Percentiles rank a stretch among this genome's conserved stretches.
Conservation (phyloP, 306 rosid species). For the Glycine soja region DNA sequence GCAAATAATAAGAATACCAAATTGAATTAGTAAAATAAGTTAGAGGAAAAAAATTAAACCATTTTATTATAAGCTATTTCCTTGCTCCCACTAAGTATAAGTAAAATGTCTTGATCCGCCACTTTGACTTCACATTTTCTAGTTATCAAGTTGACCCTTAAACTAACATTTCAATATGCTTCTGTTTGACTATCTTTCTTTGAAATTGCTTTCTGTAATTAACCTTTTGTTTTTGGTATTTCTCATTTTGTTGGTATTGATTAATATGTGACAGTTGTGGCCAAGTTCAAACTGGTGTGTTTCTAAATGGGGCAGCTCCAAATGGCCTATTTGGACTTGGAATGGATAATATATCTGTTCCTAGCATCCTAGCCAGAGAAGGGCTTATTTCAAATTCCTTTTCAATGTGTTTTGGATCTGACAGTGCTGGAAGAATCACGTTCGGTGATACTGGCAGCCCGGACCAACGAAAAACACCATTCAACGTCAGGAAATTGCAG, state of each 20-base stretch:
- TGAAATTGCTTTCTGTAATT: slow-evolving; percentile 11
- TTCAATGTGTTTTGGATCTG: slow-evolving; percentile 83
- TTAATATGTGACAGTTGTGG: slow-evolving; percentile 76
- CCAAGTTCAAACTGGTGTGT: slow-evolving; percentile 73
- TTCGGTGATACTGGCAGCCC: slow-evolving; percentile 81
- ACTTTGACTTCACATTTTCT: not conserved
- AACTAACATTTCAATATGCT: slow-evolving; percentile 10
- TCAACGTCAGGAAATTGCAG: slow-evolving; percentile 54
- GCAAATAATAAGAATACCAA: too few species aligned
- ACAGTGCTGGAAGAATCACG: slow-evolving; percentile 71
- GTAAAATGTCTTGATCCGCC: too few species aligned
- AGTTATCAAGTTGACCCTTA: slow-evolving; percentile 26
- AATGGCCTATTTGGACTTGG: slow-evolving; percentile 96
- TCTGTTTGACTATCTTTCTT: slow-evolving; percentile 32
- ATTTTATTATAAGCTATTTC: too few species aligned
- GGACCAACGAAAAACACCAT: slow-evolving; percentile 76
- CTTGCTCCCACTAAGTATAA: too few species aligned
- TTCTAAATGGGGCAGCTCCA: slow-evolving; percentile 76
- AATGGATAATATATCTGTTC: slow-evolving; percentile 69
- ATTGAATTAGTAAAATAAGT: too few species aligned
- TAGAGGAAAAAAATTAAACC: too few species aligned
- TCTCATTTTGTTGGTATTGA: slow-evolving; percentile 1
- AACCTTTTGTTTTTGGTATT: not conserved
- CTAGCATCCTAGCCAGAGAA: slow-evolving; percentile 72
- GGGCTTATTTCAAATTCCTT: slow-evolving; percentile 78